Conservation (phyloP, 116 monocot genomes). For the Trichopus zeylanicus region DNA sequence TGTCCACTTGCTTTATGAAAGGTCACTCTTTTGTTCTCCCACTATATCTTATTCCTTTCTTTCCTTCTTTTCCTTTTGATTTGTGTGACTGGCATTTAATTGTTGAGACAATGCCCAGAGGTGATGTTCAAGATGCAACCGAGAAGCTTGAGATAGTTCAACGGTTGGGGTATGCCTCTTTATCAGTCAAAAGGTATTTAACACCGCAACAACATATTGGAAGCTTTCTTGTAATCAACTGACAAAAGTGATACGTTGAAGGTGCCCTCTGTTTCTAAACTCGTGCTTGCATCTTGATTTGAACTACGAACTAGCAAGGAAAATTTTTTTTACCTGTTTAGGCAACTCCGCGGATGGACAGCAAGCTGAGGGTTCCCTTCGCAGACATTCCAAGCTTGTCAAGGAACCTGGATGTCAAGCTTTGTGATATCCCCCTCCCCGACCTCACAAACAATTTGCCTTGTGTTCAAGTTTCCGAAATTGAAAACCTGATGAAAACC, state of each 20-base stretch:
- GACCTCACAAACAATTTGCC: too few relatives aligned
- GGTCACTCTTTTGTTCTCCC: constrained; percentile 21
- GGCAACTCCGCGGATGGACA: constrained; percentile 32
- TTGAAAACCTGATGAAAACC: too few relatives aligned
- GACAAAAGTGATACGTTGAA: too few relatives aligned
- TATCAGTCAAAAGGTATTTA: not conserved
- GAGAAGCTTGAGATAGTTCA: constrained; percentile 71
- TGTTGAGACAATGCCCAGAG: constrained; percentile 40
- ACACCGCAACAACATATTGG: not conserved
- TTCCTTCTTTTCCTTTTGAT: not conserved
- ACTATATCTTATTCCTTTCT: not conserved
- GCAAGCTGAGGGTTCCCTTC: not conserved
- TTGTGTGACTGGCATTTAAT: too few relatives aligned
- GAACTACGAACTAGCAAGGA: constrained; percentile 12
- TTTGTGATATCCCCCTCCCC: too few relatives aligned
- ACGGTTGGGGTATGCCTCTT: constrained; percentile 11
- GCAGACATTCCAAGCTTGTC: too few relatives aligned
- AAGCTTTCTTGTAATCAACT: not conserved
- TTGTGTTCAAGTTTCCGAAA: too few relatives aligned
- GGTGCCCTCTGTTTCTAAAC: not conserved
- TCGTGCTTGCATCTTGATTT: not conserved
- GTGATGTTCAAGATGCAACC: constrained; percentile 46
- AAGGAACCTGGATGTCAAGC: too few relatives aligned
- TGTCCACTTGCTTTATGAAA: constrained; percentile 87
- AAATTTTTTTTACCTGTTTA: too few relatives aligned